These are phyloP conservation scores for Cyclotella kingstonii DNA, from an alignment of 108 stramenopile genomes.

Conservation along the genomic window DNA sequence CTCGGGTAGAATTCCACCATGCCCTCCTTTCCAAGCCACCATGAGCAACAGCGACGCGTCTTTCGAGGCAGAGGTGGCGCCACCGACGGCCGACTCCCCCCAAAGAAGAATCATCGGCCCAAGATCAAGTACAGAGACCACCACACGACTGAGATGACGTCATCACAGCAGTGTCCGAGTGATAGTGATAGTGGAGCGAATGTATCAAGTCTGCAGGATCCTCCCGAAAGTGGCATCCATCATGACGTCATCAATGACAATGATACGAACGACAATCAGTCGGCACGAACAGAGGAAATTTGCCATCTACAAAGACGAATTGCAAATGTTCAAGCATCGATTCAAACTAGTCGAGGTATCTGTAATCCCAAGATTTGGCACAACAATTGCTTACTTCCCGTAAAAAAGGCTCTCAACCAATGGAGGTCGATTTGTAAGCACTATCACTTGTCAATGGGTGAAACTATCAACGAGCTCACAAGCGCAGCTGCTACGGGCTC, in stretches of 20 bases:
- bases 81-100: conserved; percentile 57
- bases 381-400: conserved; percentile 61
- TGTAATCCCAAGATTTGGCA: conserved; percentile 54
- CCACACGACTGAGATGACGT: background rate
- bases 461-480: no score
- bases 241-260: background rate
- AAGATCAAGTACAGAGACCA: conserved; percentile 25
- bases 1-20: no score
- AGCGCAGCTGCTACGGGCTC: no score
- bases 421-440: conserved; percentile 62
- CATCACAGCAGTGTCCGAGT: no score
- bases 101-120: conserved; percentile 9
- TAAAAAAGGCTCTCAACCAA: conserved; percentile 61
- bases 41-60: conserved; percentile 39
- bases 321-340: conserved; percentile 46
- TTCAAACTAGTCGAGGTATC: conserved; percentile 43
- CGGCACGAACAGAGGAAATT: conserved; percentile 49
- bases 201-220: no score
- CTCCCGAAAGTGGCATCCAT: conserved; percentile 1
- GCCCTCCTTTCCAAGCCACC: conserved; percentile 11
- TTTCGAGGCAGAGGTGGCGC: conserved; percentile 63
- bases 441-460: no score
- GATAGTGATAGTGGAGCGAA: no score
- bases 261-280: conserved; percentile 5
- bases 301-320: conserved; percentile 52